These are phyloP conservation scores for Coniochaeta sp. DNA, from an alignment of 2,329 filamentous ascomycete genomes.

Conservation along the genomic window DNA sequence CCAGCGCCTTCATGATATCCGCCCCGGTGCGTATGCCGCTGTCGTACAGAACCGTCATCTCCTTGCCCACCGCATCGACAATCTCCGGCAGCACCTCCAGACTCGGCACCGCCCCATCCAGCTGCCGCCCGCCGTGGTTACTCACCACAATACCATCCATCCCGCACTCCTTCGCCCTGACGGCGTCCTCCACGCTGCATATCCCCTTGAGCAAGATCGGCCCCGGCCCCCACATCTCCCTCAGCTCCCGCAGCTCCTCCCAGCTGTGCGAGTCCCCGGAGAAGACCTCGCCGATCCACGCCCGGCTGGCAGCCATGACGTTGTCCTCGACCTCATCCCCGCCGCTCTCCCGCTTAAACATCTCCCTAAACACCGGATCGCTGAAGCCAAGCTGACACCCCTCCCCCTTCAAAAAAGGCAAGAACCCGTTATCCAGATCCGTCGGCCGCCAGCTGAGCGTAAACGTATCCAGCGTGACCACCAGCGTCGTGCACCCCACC, in stretches of 20 bases:
- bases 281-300: slow-evolving; percentile 46
- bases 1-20: slow-evolving; percentile 50
- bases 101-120: slow-evolving; percentile 46
- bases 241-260: slow-evolving; percentile 52
- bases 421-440: slow-evolving; percentile 56
- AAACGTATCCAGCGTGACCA: slow-evolving; percentile 69
- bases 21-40: slow-evolving; percentile 46
- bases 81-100: slow-evolving; percentile 53
- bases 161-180: slow-evolving; percentile 33
- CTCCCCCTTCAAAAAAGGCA: slow-evolving; percentile 50
- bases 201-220: slow-evolving; percentile 58
- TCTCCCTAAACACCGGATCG: slow-evolving; percentile 57
- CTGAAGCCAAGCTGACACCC: slow-evolving; percentile 57
- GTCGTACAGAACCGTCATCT: slow-evolving; percentile 55
- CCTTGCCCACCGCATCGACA: slow-evolving; percentile 51
- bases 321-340: slow-evolving; percentile 40
- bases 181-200: slow-evolving; percentile 39
- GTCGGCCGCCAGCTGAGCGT: slow-evolving; percentile 60
- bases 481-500: slow-evolving; percentile 55
- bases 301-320: slow-evolving; percentile 36
- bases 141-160: slow-evolving; percentile 46
- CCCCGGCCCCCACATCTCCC: slow-evolving; percentile 46
- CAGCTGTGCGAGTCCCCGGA: slow-evolving; percentile 47
- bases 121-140: slow-evolving; percentile 51
- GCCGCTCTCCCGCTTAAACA: slow-evolving; percentile 42